Percentiles rank a stretch among this genome's conserved stretches.
phyloP scores from a whole-genome alignment of 164 flowering plant species.

The Chloranthus sessilifolius region DNA sequence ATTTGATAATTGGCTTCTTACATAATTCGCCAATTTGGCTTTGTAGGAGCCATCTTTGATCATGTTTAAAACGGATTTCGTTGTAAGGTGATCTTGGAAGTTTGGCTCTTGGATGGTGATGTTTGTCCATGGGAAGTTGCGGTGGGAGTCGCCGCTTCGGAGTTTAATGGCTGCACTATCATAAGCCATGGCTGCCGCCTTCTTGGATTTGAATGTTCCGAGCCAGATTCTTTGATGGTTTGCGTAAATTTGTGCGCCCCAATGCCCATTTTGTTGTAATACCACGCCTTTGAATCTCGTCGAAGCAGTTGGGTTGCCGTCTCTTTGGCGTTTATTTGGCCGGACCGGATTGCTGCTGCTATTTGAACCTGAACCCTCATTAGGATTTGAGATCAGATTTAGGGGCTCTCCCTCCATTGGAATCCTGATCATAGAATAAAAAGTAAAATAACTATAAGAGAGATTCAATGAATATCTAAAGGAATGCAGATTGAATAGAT shows the following conservation, averaged over 20 bases:
- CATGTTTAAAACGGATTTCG: constrained; percentile 41
- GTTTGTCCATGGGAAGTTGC: constrained; percentile 46
- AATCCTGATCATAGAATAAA: too few relatives aligned
- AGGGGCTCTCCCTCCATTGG: constrained; percentile 17
- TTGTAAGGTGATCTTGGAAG: constrained; percentile 32
- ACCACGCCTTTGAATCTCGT: constrained; percentile 60
- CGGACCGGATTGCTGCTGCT: constrained; percentile 15
- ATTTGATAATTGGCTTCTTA: constrained; percentile 12
- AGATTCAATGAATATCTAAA: too few relatives aligned
- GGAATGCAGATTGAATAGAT: too few relatives aligned
- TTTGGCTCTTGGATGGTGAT: constrained; percentile 28
- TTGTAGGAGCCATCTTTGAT: constrained; percentile 55
- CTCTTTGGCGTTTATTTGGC: constrained; percentile 21
- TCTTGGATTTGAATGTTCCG: constrained; percentile 56
- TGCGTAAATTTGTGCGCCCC: constrained; percentile 71
- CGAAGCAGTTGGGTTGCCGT: constrained; percentile 6
- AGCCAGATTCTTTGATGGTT: constrained; percentile 64
- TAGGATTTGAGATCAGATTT: constrained; percentile 13
- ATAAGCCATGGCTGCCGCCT: constrained; percentile 64
- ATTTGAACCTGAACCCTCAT: constrained; percentile 25
- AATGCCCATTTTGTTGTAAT: constrained; percentile 47
- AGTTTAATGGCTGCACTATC: constrained; percentile 56
- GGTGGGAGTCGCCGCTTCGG: constrained; percentile 31
- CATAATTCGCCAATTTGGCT: constrained; percentile 29
- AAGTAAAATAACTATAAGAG: too few relatives aligned